A percentile compares a stretch with the other conserved stretches of the same genome.
phyloP scores from a whole-genome alignment of 2,329 filamentous ascomycete species.

The Parascedosporium putredinis region DNA sequence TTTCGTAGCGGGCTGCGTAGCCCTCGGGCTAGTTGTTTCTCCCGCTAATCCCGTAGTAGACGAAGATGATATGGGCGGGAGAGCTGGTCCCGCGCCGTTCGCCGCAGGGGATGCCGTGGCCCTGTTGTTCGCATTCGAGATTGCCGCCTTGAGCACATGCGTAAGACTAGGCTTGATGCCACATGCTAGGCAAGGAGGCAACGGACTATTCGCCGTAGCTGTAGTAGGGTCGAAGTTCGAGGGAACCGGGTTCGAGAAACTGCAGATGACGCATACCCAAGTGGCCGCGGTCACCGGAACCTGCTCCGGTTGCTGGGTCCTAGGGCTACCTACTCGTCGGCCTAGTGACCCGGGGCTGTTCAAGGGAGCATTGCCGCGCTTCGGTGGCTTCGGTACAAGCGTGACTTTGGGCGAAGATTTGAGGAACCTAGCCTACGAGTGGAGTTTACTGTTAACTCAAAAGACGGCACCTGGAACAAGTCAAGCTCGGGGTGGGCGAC shows the following conservation, averaged over 20 bases:
- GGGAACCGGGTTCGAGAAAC: slow-evolving; percentile 84
- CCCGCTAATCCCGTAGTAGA: slow-evolving; percentile 10
- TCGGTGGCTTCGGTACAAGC: slow-evolving; percentile 69
- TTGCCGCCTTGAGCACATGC: slow-evolving; percentile 76
- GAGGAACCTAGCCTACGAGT: slow-evolving; percentile 60
- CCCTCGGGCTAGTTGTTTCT: slow-evolving; percentile 1
- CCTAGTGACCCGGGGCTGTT: not conserved
- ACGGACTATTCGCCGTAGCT: slow-evolving; percentile 65
- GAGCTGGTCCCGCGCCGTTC: slow-evolving; percentile 11
- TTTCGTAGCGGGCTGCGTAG: not conserved
- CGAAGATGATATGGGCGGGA: slow-evolving; percentile 20
- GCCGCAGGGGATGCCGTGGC: not conserved
- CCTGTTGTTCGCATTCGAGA: slow-evolving; percentile 59
- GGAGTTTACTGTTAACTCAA: not conserved
- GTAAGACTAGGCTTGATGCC: slow-evolving; percentile 84
- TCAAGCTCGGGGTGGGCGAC: no score
- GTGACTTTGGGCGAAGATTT: slow-evolving; percentile 94
- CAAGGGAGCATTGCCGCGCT: slow-evolving; percentile 33
- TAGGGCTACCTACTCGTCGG: not conserved
- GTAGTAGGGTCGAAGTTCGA: slow-evolving; percentile 84
- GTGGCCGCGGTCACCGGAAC: slow-evolving; percentile 54
- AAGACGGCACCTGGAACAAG: no score
- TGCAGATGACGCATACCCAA: slow-evolving; percentile 95
- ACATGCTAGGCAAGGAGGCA: slow-evolving; percentile 83
- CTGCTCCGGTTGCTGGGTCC: slow-evolving; percentile 22